Percentiles rank a stretch among this genome's conserved stretches.
These are phyloP conservation scores for Fusarium sp. DNA, from an alignment of 2,329 filamentous ascomycete genomes.

Conservation along the genomic window DNA sequence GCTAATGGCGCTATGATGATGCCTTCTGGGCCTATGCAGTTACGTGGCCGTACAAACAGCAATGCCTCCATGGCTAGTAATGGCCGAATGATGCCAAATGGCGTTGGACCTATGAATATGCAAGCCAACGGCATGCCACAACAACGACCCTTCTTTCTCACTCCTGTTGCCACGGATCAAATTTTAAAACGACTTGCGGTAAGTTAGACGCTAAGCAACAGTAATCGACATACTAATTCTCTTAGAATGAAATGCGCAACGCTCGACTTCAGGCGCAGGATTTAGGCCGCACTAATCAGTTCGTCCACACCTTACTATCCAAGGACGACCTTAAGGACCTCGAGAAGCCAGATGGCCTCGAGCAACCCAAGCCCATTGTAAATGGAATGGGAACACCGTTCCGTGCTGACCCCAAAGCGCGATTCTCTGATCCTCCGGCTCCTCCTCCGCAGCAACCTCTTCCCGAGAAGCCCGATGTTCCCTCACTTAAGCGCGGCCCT, in stretches of 20 bases:
- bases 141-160: conserved; percentile 86
- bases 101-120: conserved; percentile 57
- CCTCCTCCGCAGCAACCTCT: conserved; percentile 93
- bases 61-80: conserved; percentile 73
- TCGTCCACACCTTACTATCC: conserved; percentile 81
- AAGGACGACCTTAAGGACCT: conserved; percentile 75
- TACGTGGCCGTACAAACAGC: conserved; percentile 77
- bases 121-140: conserved; percentile 74
- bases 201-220: conserved; percentile 28
- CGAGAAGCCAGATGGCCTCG: conserved; percentile 64
- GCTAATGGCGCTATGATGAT: conserved; percentile 80
- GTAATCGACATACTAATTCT: conserved; percentile 38
- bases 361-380: conserved; percentile 63
- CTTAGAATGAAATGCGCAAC: conserved; percentile 89
- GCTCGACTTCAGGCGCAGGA: conserved; percentile 91
- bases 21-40: conserved; percentile 75
- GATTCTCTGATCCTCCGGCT: conserved; percentile 93
- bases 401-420: conserved; percentile 81
- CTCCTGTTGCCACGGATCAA: conserved; percentile 92
- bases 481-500: conserved; percentile 79
- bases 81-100: conserved; percentile 70
- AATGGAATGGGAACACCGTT: conserved; percentile 68
- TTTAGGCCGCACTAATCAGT: conserved; percentile 83
- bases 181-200: conserved; percentile 77
- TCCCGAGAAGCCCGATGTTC: conserved; percentile 89